Percentiles rank a stretch among this genome's conserved stretches.
Evolutionary conservation across 345 rosid genomes (phyloP).

Genomic region (Aegle marmelos): DNA sequence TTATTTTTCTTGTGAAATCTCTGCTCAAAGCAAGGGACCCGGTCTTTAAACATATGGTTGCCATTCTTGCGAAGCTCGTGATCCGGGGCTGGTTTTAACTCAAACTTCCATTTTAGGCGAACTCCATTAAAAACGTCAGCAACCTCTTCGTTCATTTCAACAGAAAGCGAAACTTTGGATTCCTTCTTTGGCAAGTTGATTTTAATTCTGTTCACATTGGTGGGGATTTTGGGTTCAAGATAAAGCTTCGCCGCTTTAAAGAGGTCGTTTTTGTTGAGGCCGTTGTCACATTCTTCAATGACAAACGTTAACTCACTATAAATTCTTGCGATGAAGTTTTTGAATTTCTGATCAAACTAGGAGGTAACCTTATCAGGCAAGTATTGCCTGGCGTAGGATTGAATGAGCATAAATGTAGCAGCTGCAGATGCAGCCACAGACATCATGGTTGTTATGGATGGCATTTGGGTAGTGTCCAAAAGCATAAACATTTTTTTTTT

Average conservation of each 20-base stretch:
- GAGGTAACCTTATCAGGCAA: background rate
- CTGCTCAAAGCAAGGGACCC: slow-evolving; percentile 12
- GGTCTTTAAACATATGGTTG: background rate
- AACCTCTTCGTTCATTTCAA: slow-evolving; percentile 20
- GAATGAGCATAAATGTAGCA: background rate
- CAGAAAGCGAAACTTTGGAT: slow-evolving; percentile 7
- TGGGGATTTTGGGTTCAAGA: slow-evolving; percentile 26
- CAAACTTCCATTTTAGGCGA: slow-evolving; percentile 21
- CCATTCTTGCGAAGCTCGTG: background rate
- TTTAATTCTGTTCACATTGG: background rate
- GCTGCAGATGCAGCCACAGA: background rate
- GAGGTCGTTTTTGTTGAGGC: background rate
- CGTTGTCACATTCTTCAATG: background rate
- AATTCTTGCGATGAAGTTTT: background rate
- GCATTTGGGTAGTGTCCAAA: background rate
- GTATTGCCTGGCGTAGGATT: background rate
- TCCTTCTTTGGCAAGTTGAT: background rate
- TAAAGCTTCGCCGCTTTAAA: slow-evolving; percentile 28
- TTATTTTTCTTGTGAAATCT: slow-evolving; percentile 33
- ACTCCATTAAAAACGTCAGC: background rate
- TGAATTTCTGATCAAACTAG: background rate
- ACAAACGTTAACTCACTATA: background rate
- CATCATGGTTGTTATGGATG: background rate
- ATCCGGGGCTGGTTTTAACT: background rate
- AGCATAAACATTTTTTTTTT: too few relatives aligned